Evolutionary conservation across 129 eudicot genomes (phyloP), one percentile per base, ranked within the genome.

Genomic region (carrot (Daucus carota)): DNA sequence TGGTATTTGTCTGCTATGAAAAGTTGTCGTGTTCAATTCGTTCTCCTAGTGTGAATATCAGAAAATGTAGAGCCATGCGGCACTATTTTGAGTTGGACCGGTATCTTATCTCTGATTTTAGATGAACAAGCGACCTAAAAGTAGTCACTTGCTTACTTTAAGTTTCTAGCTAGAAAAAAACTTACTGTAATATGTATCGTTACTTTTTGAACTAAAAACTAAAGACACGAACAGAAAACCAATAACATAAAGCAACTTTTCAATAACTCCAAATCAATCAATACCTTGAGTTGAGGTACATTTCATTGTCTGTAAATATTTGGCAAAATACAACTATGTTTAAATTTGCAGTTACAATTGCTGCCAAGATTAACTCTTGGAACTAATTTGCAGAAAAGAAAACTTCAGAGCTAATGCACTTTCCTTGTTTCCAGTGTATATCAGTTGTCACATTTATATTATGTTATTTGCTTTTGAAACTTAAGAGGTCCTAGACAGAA

Each of bases 311-410:
- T 57, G 32, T 57, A 6, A 20, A 7, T n/a, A 22, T 22, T 48
- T 54, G 13, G 14, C 29, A 54, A 9, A 54, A n/a, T n/a, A 57
- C 65, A 57, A 24, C 15, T 40, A n/a, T 57, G n/a, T 28, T 12
- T 57, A 1, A 10, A 24, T 57, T n/a, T 57, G 65, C 14, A 2
- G 31, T 8, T 57, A 57, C 31, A 57, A 57, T 57, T 57, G 31
- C 31, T n/a, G 65, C 65, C 65, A 57, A n/a, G 22, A n/a, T n/a
- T n/a, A 57, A 57, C 24, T 57, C 65, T 57, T 57, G 24, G 65
- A 57, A 57, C 32, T 24, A 57, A 57, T 57, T 57, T 9, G 65
- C 65, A 57, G 65, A 57, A 57, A 57, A 57, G 65, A 57, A 50
- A 57, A 9, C 65, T 57, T n/a, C 65, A 57, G 65, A 57, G 65